phyloP scores from a whole-genome alignment of 495 filamentous ascomycete species.

The Penicillium tannophilum region DNA sequence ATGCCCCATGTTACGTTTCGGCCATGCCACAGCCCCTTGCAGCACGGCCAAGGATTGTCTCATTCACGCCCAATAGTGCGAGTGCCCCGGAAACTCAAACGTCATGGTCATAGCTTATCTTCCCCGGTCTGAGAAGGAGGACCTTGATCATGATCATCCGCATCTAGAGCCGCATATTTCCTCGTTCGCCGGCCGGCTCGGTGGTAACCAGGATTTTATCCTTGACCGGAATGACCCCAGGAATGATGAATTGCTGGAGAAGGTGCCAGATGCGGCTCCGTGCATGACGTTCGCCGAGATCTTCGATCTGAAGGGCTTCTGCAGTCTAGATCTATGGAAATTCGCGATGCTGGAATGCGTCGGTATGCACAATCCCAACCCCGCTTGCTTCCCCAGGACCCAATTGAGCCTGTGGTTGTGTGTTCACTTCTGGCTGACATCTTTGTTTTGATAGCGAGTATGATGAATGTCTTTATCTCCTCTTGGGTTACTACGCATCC shows the following conservation, averaged over 20 bases:
- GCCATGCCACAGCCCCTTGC: slow-evolving; percentile 5
- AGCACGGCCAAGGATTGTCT: slow-evolving; percentile 11
- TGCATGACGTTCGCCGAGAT: slow-evolving; percentile 41
- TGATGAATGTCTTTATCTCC: slow-evolving; percentile 33
- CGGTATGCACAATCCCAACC: slow-evolving; percentile 19
- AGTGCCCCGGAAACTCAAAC: slow-evolving; percentile 14
- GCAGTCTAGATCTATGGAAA: slow-evolving; percentile 46
- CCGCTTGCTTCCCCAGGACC: neutral
- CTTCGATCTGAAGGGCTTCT: slow-evolving; percentile 41
- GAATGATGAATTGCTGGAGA: slow-evolving; percentile 36
- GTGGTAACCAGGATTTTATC: slow-evolving; percentile 50
- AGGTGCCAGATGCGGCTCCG: slow-evolving; percentile 48
- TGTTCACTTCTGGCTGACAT: slow-evolving; percentile 6
- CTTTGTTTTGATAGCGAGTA: slow-evolving; percentile 20
- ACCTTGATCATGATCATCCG: slow-evolving; percentile 11
- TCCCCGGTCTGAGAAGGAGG: slow-evolving; percentile 17
- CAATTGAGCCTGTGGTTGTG: neutral
- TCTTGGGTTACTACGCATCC: slow-evolving; percentile 29
- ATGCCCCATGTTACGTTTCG: slow-evolving; percentile 13
- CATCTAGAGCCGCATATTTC: slow-evolving; percentile 18
- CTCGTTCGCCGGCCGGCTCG: slow-evolving; percentile 52
- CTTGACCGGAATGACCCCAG: slow-evolving; percentile 40
- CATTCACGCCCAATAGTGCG: slow-evolving; percentile 7
- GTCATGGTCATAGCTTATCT: slow-evolving; percentile 23
- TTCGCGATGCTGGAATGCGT: slow-evolving; percentile 44